These are phyloP conservation scores for Erodium moschatum DNA, from an alignment of 441 rosid genomes.

Conservation along the genomic window DNA sequence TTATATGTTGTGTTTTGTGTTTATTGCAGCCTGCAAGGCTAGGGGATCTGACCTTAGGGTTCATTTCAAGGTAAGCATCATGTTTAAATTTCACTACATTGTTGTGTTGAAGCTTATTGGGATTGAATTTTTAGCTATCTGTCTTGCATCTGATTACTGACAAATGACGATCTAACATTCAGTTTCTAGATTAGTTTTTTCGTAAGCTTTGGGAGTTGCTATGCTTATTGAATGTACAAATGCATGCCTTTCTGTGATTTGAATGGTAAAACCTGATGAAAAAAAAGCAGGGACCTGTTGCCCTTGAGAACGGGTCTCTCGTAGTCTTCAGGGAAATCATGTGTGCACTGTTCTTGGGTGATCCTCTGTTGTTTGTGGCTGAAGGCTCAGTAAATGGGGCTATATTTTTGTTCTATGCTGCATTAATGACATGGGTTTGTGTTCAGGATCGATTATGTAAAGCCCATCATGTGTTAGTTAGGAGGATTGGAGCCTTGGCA, in stretches of 20 bases:
- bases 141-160: no score
- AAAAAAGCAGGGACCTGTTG: constrained; percentile 27
- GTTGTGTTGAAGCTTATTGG: no score
- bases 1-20: background rate
- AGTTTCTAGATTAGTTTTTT: background rate
- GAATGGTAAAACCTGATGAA: background rate
- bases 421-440: no score
- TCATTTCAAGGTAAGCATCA: constrained; percentile 50
- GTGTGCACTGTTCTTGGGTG: constrained; percentile 1
- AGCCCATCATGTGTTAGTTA: no score
- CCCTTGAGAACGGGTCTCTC: constrained; percentile 27
- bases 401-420: constrained; percentile 12
- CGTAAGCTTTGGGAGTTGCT: background rate
- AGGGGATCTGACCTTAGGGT: constrained; percentile 64
- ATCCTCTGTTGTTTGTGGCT: constrained; percentile 26
- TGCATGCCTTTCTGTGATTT: background rate
- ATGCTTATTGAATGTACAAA: background rate
- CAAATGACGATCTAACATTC: background rate
- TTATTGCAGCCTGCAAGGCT: constrained; percentile 58
- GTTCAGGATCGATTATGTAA: no score
- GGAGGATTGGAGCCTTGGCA: no score
- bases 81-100: no score
- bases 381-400: constrained; percentile 53
- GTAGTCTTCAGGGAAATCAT: background rate
- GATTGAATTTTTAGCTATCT: no score